Conservation (phyloP, 2,329 filamentous ascomycete species). For the Botrytis fabae region DNA sequence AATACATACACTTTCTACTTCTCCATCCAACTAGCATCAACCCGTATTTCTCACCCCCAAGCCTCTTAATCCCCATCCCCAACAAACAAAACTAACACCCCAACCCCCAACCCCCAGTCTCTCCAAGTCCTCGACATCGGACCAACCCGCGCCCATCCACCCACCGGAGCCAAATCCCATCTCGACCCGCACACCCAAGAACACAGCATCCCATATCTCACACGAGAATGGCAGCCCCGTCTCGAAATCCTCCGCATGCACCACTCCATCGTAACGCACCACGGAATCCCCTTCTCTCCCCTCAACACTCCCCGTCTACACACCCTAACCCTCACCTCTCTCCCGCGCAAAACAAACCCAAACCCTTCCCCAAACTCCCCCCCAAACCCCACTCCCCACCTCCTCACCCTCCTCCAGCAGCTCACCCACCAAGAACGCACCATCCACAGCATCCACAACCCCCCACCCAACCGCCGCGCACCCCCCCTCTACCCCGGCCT, state of each 20-base stretch:
- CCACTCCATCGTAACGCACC: constrained; percentile 59
- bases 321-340: constrained; percentile 53
- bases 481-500: constrained; percentile 52
- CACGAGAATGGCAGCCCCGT: constrained; percentile 38
- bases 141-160: constrained; percentile 34
- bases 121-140: constrained; percentile 57
- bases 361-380: constrained; percentile 30
- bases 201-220: background rate
- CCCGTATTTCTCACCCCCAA: too few relatives aligned
- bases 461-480: constrained; percentile 31
- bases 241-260: constrained; percentile 56
- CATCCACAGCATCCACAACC: constrained; percentile 40
- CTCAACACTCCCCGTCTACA: constrained; percentile 57
- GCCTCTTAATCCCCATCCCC: too few relatives aligned
- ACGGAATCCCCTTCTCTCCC: constrained; percentile 52
- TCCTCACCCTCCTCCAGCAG: constrained; percentile 48
- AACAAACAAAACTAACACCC: background rate
- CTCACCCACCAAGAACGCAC: constrained; percentile 51
- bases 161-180: background rate
- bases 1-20: background rate
- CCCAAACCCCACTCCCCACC: constrained; percentile 45
- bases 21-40: background rate
- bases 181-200: background rate
- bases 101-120: constrained; percentile 19
- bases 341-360: constrained; percentile 56